Evolutionary conservation across 306 rosid genomes (phyloP), one percentile per base, ranked within the genome.

Genomic region (Acacia confusa): DNA sequence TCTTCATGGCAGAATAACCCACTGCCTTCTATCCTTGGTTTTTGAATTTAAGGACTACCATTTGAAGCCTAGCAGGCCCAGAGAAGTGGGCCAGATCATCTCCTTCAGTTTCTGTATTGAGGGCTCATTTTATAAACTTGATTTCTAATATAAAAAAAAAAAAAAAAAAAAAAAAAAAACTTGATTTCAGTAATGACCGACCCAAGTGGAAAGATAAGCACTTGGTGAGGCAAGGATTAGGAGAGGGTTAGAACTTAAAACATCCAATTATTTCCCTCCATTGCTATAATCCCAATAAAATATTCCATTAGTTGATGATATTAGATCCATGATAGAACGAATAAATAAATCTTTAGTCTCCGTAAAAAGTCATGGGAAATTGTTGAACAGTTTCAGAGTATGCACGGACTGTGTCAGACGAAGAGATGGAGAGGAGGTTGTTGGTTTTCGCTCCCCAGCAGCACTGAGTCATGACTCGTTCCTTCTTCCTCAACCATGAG

Each of bases 391-490:
- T 66, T 66, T 66, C 44, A 66, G 44, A 19, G 10, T 64, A 64
- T 30, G 70, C 41, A 64, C 30, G 16, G 7, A 66, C 43, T n/a
- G 73, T 58, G 72, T 69, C 82, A 61, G 74, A 63, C 55, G 36
- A 58, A 30, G 43, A 80, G 0, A 58, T 19, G 32, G 30, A 70
- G 70, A 24, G 61, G 70, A 22, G 55, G 64, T 28, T 9, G 16
- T 28, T 9, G 16, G 66, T 65, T 81, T 80, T 67, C 41, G 47
- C 66, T 75, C 75, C 75, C 50, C 64, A n/a, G 14, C 55, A 76
- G 71, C 84, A 16, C 1, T 14, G 58, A 17, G 58, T 52, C 58
- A 76, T 80, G 76, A 77, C 73, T 61, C 38, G 53, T 69, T 64
- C 72, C 12, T 40, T 38, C 78, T 32, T 22, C 64, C 64, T 63